phyloP scores from a whole-genome alignment of 2,329 filamentous ascomycete genomes.

The Aspergillus uvarum region DNA sequence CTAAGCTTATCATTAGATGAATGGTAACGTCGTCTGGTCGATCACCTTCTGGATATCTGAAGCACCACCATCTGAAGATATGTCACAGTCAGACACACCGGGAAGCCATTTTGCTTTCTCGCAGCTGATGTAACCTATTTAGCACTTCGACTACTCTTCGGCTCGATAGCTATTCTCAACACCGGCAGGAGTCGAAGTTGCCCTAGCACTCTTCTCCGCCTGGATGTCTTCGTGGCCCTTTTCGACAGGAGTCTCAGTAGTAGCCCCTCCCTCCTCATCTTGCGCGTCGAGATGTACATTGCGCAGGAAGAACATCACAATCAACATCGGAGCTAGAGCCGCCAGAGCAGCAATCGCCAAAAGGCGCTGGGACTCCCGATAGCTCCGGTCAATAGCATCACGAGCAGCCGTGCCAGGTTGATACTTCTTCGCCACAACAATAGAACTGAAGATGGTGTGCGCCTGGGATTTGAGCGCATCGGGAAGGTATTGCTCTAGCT shows the following conservation, averaged over 20 bases:
- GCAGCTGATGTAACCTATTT: background rate
- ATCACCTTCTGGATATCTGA: too few species aligned
- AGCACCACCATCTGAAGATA: background rate
- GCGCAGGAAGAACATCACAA: slow-evolving; percentile 25
- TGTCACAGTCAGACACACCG: background rate
- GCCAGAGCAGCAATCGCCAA: slow-evolving; percentile 20
- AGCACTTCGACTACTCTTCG: background rate
- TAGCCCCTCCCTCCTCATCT: background rate
- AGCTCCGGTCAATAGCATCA: slow-evolving; percentile 22
- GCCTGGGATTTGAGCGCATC: slow-evolving; percentile 20
- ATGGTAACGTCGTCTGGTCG: too few species aligned
- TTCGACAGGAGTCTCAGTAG: background rate
- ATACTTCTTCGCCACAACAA: slow-evolving; percentile 20
- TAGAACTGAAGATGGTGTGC: slow-evolving; percentile 22
- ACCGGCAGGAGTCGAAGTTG: background rate
- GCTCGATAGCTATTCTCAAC: background rate
- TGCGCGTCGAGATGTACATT: slow-evolving; percentile 21
- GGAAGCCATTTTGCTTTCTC: background rate
- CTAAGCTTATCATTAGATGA: too few species aligned
- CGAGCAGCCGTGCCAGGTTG: slow-evolving; percentile 13
- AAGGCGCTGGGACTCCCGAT: slow-evolving; percentile 22
- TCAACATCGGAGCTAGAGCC: slow-evolving; percentile 20
- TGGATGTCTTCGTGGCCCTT: background rate
- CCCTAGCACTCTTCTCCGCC: background rate
- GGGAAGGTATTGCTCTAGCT: slow-evolving; percentile 21